Evolutionary conservation across 1,139 yeast genomes (phyloP), one percentile per base, ranked within the genome.

Genomic region (Debaryomyces fabryi): DNA sequence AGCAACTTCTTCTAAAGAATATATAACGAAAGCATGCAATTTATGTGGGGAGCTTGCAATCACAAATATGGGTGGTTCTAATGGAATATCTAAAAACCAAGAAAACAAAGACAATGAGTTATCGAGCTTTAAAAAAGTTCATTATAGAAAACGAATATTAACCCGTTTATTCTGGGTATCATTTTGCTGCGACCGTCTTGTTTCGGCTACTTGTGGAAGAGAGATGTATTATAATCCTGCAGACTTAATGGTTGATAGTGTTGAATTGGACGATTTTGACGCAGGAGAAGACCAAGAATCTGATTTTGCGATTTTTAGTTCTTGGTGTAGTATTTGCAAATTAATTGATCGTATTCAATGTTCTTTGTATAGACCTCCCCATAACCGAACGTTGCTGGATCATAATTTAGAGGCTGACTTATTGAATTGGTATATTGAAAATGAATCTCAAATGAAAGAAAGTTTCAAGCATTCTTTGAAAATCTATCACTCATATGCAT

Each of bases 31-130:
- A 40, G 69, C 69, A 1, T 56, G 64, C n/a, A 56, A 52, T 29
- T 46, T 65, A 39, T 58, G 67, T 41, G 65, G 59, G 27, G 70
- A 64, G 39, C 48, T 65, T 13, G 66, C 62, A 1, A 51, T 64
- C 6, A 64, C 65, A 12, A 64, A 58, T 47, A 50, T 62, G 36
- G 59, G 60, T 4, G 64, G 64, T 7, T 53, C 53, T 15, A 59
- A 60, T 49, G 58, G 58, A 18, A 46, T 54, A 6, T 9, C 20
- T 7, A 37, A 38, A 15, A 16, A 20, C 9, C 23, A 18, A 10
- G 34, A 39, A 6, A 29, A 25, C n/a, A 18, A 6, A 18, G 34
- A 29, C 12, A 15, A 23, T 16, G 42, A 39, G 16, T n/a, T 25
- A 16, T 20, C 42, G 6, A 39, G 30, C 20, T 43, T 43, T 8